A percentile compares a stretch with the other conserved stretches of the same genome.
These are phyloP conservation scores for Saturnispora sekii DNA, from an alignment of 805 yeast genomes.

Conservation along the genomic window DNA sequence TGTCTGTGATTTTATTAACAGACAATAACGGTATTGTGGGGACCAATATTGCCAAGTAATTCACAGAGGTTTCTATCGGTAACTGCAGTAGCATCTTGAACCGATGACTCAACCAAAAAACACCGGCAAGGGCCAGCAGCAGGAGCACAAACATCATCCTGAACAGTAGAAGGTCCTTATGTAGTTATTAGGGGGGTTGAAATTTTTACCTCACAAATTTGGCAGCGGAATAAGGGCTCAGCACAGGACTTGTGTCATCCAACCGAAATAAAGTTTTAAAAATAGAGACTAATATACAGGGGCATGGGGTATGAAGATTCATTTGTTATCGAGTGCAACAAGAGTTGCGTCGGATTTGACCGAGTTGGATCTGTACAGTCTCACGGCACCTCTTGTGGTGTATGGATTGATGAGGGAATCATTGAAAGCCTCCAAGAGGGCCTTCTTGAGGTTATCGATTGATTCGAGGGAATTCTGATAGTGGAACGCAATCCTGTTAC, in stretches of 20 bases:
- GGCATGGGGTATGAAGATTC: too few species aligned
- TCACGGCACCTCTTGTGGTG: conserved; percentile 12
- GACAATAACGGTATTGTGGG: conserved; percentile 49
- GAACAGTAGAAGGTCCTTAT: neutral
- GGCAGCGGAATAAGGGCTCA: too few species aligned
- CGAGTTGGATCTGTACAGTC: conserved; percentile 10
- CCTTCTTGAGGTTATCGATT: conserved; percentile 46
- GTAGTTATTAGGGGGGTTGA: neutral
- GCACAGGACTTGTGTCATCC: too few species aligned
- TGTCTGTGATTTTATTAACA: conserved; percentile 40
- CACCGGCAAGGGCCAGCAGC: conserved; percentile 18
- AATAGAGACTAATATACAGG: too few species aligned
- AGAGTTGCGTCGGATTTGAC: conserved; percentile 5
- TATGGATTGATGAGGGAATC: conserved; percentile 46
- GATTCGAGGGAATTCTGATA: conserved; percentile 50
- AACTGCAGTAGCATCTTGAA: conserved; percentile 23
- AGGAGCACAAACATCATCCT: conserved; percentile 14
- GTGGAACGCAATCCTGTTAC: conserved; percentile 76
- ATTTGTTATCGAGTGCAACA: conserved; percentile 1
- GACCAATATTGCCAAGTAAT: conserved; percentile 39
- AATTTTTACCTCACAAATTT: too few species aligned
- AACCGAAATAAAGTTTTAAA: too few species aligned
- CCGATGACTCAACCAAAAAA: conserved; percentile 25
- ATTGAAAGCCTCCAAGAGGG: conserved; percentile 47
- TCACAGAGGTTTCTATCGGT: conserved; percentile 39